phyloP scores from a whole-genome alignment of 1,284 basidiomycete species.

The Melampsora americana region DNA sequence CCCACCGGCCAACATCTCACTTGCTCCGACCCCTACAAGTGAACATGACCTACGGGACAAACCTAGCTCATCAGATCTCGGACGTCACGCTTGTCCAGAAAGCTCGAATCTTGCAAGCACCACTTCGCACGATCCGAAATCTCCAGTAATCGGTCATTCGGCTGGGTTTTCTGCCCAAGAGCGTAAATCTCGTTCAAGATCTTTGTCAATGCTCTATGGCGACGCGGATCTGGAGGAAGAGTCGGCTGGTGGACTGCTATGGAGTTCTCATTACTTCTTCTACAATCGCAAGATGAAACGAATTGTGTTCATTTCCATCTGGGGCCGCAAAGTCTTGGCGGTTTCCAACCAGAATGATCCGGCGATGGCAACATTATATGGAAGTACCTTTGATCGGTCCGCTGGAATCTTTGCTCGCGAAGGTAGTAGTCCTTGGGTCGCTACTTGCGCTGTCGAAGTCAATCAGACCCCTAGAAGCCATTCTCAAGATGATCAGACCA shows the following conservation, averaged over 20 bases:
- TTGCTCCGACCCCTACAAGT: not conserved
- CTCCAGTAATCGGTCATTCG: constrained; percentile 3
- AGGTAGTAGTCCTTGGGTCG: too few relatives aligned
- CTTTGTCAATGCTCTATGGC: not conserved
- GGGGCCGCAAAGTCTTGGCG: constrained; percentile 67
- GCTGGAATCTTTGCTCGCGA: too few relatives aligned
- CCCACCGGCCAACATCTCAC: constrained; percentile 5
- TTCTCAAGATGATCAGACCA: too few relatives aligned
- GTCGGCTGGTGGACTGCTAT: constrained; percentile 73
- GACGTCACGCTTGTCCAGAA: not conserved
- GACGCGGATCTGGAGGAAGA: constrained; percentile 52
- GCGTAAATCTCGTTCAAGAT: not conserved
- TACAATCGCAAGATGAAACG: constrained; percentile 85
- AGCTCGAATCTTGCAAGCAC: not conserved
- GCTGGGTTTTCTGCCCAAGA: too few relatives aligned
- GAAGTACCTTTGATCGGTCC: too few relatives aligned
- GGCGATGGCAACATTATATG: too few relatives aligned
- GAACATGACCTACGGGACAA: constrained; percentile 5
- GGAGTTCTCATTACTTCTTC: constrained; percentile 98
- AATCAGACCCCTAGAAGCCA: too few relatives aligned
- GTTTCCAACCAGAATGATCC: not conserved
- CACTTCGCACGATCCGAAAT: not conserved
- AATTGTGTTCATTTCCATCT: constrained; percentile 85
- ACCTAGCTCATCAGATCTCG: constrained; percentile 3
- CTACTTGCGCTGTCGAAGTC: too few relatives aligned